Conservation (phyloP, 768 basidiomycete species). For the Gyrodon lividus region DNA sequence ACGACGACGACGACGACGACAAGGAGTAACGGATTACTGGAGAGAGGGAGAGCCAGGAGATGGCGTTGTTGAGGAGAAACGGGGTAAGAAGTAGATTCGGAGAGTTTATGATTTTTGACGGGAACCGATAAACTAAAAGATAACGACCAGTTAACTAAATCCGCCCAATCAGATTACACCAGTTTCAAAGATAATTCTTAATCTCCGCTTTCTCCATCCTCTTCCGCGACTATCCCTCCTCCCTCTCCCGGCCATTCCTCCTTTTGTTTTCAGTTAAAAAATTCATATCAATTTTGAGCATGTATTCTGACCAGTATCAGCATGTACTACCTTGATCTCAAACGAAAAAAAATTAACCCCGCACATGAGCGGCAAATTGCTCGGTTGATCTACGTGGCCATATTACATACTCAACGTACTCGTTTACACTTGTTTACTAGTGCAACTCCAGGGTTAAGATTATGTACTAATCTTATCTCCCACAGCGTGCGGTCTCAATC, state of each 20-base stretch:
- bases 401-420: conserved; percentile 26
- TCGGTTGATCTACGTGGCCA: conserved; percentile 28
- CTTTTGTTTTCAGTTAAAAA: conserved; percentile 1
- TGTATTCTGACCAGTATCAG: neutral
- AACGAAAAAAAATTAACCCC: too few relatives aligned
- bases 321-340: conserved; percentile 9
- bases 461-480: conserved; percentile 29
- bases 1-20: neutral
- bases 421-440: conserved; percentile 23
- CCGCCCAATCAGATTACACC: conserved; percentile 36
- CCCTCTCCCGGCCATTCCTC: neutral
- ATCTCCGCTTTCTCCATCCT: conserved; percentile 9
- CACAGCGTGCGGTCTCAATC: conserved; percentile 11
- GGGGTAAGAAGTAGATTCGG: conserved; percentile 22
- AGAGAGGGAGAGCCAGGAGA: neutral
- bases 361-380: conserved; percentile 25
- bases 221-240: neutral
- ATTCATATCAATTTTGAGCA: neutral
- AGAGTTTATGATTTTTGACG: conserved; percentile 39
- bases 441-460: conserved; percentile 25
- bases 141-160: conserved; percentile 33
- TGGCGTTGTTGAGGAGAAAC: conserved; percentile 24
- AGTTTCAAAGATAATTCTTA: conserved; percentile 27
- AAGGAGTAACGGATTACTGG: neutral
- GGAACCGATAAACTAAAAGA: conserved; percentile 40